Conservation (phyloP, 352 stramenopile species). For the Phytophthora tentaculata region DNA sequence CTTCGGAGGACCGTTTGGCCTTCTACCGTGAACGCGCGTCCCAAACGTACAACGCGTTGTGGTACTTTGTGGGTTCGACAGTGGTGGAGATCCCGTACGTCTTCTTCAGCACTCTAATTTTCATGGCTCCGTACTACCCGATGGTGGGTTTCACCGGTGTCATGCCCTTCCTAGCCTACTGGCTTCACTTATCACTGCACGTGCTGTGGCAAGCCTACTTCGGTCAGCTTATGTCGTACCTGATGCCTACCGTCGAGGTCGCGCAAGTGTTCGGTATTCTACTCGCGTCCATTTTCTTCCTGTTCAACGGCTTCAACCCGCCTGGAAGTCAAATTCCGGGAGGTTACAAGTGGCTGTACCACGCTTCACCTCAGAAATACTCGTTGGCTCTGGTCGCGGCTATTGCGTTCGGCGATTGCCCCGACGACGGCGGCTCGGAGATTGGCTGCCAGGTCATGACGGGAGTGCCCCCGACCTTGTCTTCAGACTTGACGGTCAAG, state of each 20-base stretch:
- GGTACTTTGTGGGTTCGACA: constrained; percentile 28
- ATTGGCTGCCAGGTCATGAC: constrained; percentile 43
- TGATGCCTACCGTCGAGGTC: constrained; percentile 41
- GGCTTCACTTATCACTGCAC: constrained; percentile 22
- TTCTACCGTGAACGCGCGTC: constrained; percentile 90
- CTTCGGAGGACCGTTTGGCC: constrained; percentile 72
- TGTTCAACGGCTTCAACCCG: constrained; percentile 32
- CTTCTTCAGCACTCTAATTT: constrained; percentile 17
- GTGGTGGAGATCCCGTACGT: constrained; percentile 60
- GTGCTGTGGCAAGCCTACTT: constrained; percentile 33
- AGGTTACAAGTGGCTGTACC: constrained; percentile 28
- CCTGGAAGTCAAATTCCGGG: constrained; percentile 13
- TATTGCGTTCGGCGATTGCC: constrained; percentile 27
- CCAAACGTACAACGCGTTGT: constrained; percentile 51
- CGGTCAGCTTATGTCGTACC: constrained; percentile 37
- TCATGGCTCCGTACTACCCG: constrained; percentile 24
- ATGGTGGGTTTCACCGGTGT: constrained; percentile 29
- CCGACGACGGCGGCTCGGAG: constrained; percentile 23
- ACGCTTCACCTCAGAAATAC: constrained; percentile 28
- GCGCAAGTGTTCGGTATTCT: constrained; percentile 51
- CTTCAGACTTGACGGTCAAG: constrained; percentile 37
- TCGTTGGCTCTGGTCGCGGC: constrained; percentile 8
- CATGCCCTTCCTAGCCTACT: constrained; percentile 21
- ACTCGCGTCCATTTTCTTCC: constrained; percentile 22
- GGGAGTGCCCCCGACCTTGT: constrained; percentile 30